Percentiles rank a stretch among this genome's conserved stretches.
These are phyloP conservation scores for Yamadazyma laniorum DNA, from an alignment of 805 yeast genomes.

Conservation along the genomic window DNA sequence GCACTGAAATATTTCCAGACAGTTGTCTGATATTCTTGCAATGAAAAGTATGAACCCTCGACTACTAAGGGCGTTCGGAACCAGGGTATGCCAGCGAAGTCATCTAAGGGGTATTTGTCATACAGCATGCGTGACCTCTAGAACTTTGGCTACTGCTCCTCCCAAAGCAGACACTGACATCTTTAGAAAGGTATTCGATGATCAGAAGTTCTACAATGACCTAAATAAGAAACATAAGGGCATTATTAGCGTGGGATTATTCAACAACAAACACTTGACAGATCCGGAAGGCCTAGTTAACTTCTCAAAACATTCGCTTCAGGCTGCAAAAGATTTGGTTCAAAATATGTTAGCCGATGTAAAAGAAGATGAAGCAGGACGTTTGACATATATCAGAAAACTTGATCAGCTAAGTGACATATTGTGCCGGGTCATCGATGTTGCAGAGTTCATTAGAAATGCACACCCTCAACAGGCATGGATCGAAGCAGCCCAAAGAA, in stretches of 20 bases:
- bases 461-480: slow-evolving; percentile 76
- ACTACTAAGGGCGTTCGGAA: not conserved
- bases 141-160: not conserved
- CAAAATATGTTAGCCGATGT: slow-evolving; percentile 46
- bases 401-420: slow-evolving; percentile 85
- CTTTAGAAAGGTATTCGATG: slow-evolving; percentile 57
- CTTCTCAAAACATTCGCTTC: slow-evolving; percentile 66
- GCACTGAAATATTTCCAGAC: not conserved
- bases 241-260: slow-evolving; percentile 55
- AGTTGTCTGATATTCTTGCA: not conserved
- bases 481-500: slow-evolving; percentile 77
- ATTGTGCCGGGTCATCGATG: slow-evolving; percentile 87
- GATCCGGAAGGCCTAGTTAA: slow-evolving; percentile 68
- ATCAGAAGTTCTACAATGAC: slow-evolving; percentile 52
- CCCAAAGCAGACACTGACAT: not conserved
- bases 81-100: not conserved
- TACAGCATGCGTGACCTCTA: no score
- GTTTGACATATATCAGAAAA: slow-evolving; percentile 52
- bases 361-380: slow-evolving; percentile 41
- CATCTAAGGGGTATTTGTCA: no score
- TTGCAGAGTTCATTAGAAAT: slow-evolving; percentile 88
- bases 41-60: not conserved
- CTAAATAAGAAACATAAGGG: slow-evolving; percentile 32
- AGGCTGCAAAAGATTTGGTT: slow-evolving; percentile 62
- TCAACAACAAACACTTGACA: slow-evolving; percentile 66